Conservation (phyloP, 2,329 filamentous ascomycete genomes). For the Ceratocystis destructans region DNA sequence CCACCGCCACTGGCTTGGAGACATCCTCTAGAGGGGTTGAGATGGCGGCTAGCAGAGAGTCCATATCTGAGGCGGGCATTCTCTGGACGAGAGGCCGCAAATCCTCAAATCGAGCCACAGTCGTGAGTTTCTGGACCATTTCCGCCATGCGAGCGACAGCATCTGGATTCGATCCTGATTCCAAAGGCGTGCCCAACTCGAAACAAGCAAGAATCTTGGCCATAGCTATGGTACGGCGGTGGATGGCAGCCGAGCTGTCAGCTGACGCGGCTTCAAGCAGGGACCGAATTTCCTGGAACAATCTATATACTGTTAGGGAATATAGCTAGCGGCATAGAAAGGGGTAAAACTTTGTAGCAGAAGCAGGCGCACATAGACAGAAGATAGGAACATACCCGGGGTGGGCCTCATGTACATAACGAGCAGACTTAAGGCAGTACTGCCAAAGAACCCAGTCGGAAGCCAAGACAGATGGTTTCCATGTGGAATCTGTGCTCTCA, state of each 20-base stretch:
- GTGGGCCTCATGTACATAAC: constrained; percentile 9
- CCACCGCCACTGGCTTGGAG: constrained; percentile 23
- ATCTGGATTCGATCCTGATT: neutral
- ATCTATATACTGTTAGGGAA: constrained; percentile 21
- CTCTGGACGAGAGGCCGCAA: constrained; percentile 16
- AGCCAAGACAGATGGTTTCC: constrained; percentile 31
- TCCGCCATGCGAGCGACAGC: constrained; percentile 15
- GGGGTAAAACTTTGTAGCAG: too few species aligned
- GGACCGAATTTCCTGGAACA: constrained; percentile 22
- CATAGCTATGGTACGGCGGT: constrained; percentile 29
- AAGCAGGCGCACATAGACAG: too few species aligned
- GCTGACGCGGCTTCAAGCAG: constrained; percentile 25
- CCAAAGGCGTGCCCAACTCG: constrained; percentile 21
- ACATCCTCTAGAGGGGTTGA: constrained; percentile 28
- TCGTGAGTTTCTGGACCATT: constrained; percentile 16
- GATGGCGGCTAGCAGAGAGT: constrained; percentile 24
- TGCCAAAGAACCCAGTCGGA: constrained; percentile 32
- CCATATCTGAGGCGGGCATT: constrained; percentile 11
- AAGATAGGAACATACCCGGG: constrained; percentile 13
- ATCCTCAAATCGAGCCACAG: constrained; percentile 17
- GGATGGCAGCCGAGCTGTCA: constrained; percentile 27
- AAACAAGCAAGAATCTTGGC: constrained; percentile 30
- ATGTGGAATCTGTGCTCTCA: constrained; percentile 26
- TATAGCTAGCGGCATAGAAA: too few species aligned
- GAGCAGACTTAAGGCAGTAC: constrained; percentile 25